These are phyloP conservation scores for Aspergillus caelatus DNA, from an alignment of 2,329 filamentous ascomycete species.

Conservation along the genomic window DNA sequence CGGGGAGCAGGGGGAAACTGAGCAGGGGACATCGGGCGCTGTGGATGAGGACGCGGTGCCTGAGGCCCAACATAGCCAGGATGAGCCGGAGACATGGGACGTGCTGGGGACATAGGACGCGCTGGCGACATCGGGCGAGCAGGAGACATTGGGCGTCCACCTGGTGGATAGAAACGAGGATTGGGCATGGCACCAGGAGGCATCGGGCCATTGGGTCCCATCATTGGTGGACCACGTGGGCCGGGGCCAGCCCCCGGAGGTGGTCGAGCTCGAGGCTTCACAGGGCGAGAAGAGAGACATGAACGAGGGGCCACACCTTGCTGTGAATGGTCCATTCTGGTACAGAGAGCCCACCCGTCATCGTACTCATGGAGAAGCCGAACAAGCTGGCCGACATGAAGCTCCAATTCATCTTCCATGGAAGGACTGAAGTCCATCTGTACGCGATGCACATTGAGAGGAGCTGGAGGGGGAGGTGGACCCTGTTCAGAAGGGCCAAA, in stretches of 20 bases:
- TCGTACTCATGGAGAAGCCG: constrained; percentile 94
- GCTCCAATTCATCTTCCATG: constrained; percentile 86
- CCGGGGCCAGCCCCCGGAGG: constrained; percentile 38
- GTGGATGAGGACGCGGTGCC: constrained; percentile 30
- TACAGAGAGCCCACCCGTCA: constrained; percentile 96
- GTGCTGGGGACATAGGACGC: constrained; percentile 26
- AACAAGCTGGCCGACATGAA: constrained; percentile 80
- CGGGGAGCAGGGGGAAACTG: constrained; percentile 41
- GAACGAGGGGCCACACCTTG: constrained; percentile 94
- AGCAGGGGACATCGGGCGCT: constrained; percentile 34
- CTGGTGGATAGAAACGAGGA: constrained; percentile 40
- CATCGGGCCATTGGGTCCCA: constrained; percentile 39
- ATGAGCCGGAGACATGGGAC: constrained; percentile 29
- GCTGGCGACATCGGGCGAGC: constrained; percentile 30
- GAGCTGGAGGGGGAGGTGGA: constrained; percentile 56
- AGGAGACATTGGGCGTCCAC: constrained; percentile 50
- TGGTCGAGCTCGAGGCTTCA: constrained; percentile 73
- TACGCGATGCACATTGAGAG: constrained; percentile 80
- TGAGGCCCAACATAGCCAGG: constrained; percentile 30
- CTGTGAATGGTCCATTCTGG: constrained; percentile 82
- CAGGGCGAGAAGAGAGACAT: constrained; percentile 86
- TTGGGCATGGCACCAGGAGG: constrained; percentile 29
- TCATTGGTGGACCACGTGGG: constrained; percentile 34
- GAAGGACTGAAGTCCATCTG: constrained; percentile 93
- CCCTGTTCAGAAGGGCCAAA: constrained; percentile 30